A percentile compares a stretch with the other conserved stretches of the same genome.
phyloP scores from a whole-genome alignment of 495 filamentous ascomycete species.

The Astrothelium subdiscretum region DNA sequence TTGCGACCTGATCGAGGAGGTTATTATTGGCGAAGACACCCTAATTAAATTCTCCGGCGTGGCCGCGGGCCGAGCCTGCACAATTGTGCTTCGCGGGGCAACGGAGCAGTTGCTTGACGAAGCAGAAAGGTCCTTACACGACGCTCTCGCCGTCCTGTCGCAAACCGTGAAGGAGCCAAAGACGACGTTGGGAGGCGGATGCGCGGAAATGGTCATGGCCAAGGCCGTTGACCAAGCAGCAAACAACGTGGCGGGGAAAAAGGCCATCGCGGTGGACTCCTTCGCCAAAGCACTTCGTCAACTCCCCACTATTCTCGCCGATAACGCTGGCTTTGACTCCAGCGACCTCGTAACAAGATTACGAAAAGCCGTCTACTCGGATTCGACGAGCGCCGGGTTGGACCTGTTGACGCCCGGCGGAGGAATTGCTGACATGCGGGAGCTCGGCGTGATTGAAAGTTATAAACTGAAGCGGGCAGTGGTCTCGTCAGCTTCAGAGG shows the following conservation, averaged over 20 bases:
- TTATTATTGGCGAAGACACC: slow-evolving; percentile 95
- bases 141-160: slow-evolving; percentile 91
- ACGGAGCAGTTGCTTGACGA: slow-evolving; percentile 96
- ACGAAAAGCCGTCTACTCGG: slow-evolving; percentile 85
- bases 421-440: slow-evolving; percentile 90
- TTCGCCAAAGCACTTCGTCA: slow-evolving; percentile 85
- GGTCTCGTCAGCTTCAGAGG: slow-evolving; percentile 87
- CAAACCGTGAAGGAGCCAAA: slow-evolving; percentile 93
- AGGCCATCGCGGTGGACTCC: slow-evolving; percentile 80
- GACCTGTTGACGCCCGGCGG: slow-evolving; percentile 85
- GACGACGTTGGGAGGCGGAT: slow-evolving; percentile 89
- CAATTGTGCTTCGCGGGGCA: slow-evolving; percentile 89
- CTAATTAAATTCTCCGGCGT: slow-evolving; percentile 96
- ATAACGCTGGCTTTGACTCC: slow-evolving; percentile 93
- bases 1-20: slow-evolving; percentile 92
- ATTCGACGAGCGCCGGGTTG: slow-evolving; percentile 80
- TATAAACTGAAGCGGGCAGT: slow-evolving; percentile 98
- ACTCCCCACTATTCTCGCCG: slow-evolving; percentile 89
- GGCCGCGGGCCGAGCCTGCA: slow-evolving; percentile 88
- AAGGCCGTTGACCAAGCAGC: slow-evolving; percentile 93
- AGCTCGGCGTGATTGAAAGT: slow-evolving; percentile 93
- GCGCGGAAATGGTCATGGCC: slow-evolving; percentile 97
- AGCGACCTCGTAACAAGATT: slow-evolving; percentile 86
- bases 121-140: slow-evolving; percentile 89
- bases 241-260: slow-evolving; percentile 91